Conservation (phyloP, 1,139 yeast species). For the Yamadazyma triangularis region DNA sequence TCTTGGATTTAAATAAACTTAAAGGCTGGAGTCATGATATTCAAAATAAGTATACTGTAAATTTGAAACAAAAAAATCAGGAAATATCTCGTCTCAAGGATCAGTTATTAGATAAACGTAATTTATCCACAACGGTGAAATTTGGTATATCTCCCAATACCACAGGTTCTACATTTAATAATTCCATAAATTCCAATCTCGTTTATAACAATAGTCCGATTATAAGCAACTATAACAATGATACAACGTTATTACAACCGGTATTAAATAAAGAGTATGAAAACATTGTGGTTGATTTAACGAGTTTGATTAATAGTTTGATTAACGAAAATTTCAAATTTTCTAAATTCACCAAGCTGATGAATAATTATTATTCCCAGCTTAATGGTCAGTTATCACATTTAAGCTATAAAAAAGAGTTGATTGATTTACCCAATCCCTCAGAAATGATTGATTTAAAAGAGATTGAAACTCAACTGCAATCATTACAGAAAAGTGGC, state of each 20-base stretch:
- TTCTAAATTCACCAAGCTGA: slow-evolving; percentile 26
- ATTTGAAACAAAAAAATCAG: slow-evolving; percentile 33
- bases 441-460: slow-evolving; percentile 18
- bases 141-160: slow-evolving; percentile 14
- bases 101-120: slow-evolving; percentile 32
- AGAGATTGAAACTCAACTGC: slow-evolving; percentile 7
- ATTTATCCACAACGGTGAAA: slow-evolving; percentile 27
- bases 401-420: slow-evolving; percentile 11
- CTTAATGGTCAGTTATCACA: slow-evolving; percentile 13
- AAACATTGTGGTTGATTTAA: slow-evolving; percentile 32
- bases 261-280: slow-evolving; percentile 33
- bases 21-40: slow-evolving; percentile 28
- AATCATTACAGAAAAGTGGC: too few relatives aligned
- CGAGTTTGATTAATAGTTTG: slow-evolving; percentile 35
- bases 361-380: slow-evolving; percentile 25
- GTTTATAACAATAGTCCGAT: slow-evolving; percentile 32
- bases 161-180: neutral
- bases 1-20: slow-evolving; percentile 25
- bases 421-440: slow-evolving; percentile 26
- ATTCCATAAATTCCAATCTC: slow-evolving; percentile 18
- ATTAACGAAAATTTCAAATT: slow-evolving; percentile 38
- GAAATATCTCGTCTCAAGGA: slow-evolving; percentile 37
- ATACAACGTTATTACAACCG: slow-evolving; percentile 13
- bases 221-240: slow-evolving; percentile 18
- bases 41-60: slow-evolving; percentile 36